Conservation (phyloP, 441 rosid genomes). For the Corymbia citriodora region DNA sequence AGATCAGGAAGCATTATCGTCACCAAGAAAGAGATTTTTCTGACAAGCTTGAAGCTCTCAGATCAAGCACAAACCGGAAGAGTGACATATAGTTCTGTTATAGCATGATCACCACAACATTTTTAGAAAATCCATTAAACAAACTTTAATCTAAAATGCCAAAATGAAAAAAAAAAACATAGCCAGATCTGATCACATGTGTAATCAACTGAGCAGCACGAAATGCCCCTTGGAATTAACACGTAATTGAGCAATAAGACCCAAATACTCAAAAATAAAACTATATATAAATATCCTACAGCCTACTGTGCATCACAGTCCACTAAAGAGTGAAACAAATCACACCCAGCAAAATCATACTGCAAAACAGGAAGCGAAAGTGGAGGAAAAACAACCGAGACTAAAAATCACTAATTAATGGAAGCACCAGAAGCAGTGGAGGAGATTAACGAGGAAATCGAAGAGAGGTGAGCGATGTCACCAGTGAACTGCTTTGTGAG, state of each 20-base stretch:
- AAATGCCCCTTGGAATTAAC: background rate
- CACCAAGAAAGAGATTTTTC: background rate
- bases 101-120: background rate
- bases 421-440: background rate
- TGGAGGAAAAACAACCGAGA: background rate
- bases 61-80: constrained; percentile 29
- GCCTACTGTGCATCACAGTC: background rate
- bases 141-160: background rate
- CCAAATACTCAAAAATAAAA: background rate
- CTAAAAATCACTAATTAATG: background rate
- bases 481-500: background rate
- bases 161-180: background rate
- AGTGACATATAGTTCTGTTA: background rate
- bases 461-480: background rate
- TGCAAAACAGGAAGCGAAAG: background rate
- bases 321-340: background rate
- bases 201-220: background rate
- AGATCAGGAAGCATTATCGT: constrained; percentile 4
- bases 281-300: background rate
- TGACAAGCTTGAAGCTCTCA: background rate
- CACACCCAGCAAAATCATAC: background rate
- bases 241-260: background rate
- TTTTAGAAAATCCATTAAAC: background rate
- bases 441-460: background rate
- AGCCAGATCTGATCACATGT: background rate